Conservation (phyloP, 1,139 yeast species). For the Saccharomyces hybrid region DNA sequence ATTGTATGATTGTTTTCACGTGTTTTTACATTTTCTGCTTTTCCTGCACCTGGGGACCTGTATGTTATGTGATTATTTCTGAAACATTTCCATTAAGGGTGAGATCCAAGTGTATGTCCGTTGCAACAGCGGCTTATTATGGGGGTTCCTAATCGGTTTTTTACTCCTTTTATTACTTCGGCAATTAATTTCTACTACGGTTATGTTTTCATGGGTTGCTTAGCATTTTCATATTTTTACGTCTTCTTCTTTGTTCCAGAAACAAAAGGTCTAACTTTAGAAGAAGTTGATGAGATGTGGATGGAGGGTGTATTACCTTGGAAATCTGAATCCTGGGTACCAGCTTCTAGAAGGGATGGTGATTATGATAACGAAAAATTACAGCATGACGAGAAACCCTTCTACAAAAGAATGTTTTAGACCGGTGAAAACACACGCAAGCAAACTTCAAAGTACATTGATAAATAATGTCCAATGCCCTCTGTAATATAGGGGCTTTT, state of each 20-base stretch:
- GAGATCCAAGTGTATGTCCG: not conserved
- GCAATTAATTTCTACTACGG: slow-evolving; percentile 44
- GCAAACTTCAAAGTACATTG: not conserved
- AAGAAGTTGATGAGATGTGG: slow-evolving; percentile 60
- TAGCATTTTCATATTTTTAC: not conserved
- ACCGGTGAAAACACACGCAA: not conserved
- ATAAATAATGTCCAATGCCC: not conserved
- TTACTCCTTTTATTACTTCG: slow-evolving; percentile 59
- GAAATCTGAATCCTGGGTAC: slow-evolving; percentile 34
- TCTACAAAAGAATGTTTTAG: slow-evolving; percentile 22
- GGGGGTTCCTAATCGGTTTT: slow-evolving; percentile 46
- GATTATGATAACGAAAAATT: slow-evolving; percentile 15
- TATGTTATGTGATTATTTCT: slow-evolving; percentile 54
- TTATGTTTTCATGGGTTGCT: slow-evolving; percentile 57
- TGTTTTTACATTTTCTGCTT: slow-evolving; percentile 73
- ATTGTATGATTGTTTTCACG: slow-evolving; percentile 40
- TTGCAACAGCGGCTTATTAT: not conserved
- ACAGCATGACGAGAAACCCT: slow-evolving; percentile 14
- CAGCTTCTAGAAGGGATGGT: slow-evolving; percentile 29
- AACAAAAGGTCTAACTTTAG: slow-evolving; percentile 62
- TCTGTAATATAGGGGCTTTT: too few relatives aligned
- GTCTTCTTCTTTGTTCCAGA: slow-evolving; percentile 46
- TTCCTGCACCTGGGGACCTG: slow-evolving; percentile 82
- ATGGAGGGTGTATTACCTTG: slow-evolving; percentile 37
- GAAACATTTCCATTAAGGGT: not conserved